Conservation (phyloP, 768 basidiomycete genomes). For the Phylloporus sp. region DNA sequence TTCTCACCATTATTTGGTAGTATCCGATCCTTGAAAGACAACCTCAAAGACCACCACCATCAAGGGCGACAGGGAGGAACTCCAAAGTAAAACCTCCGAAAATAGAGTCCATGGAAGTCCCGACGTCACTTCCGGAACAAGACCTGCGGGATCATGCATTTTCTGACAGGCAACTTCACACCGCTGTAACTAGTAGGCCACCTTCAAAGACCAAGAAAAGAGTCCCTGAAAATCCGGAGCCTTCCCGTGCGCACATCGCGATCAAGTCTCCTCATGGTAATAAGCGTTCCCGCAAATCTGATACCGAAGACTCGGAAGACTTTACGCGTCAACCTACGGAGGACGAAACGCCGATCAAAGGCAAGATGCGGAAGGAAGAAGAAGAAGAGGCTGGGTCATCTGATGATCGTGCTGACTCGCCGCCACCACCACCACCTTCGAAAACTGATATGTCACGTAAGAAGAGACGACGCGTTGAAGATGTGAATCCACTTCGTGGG, state of each 20-base stretch:
- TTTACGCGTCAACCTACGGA: conserved; percentile 16
- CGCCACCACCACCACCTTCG: conserved; percentile 28
- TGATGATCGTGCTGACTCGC: conserved; percentile 36
- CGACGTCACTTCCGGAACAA: conserved; percentile 60
- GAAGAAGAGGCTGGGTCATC: conserved; percentile 40
- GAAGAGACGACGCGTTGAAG: conserved; percentile 43
- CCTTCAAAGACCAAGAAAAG: conserved; percentile 8
- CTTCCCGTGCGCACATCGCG: conserved; percentile 5
- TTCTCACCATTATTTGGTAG: conserved; percentile 5
- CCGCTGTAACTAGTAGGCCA: not conserved
- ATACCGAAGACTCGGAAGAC: conserved; percentile 24
- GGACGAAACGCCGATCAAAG: conserved; percentile 23
- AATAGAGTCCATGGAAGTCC: conserved; percentile 38
- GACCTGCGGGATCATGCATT: conserved; percentile 29
- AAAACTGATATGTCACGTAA: conserved; percentile 32
- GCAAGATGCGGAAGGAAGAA: conserved; percentile 10
- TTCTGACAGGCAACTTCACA: conserved; percentile 8
- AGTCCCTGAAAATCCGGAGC: not conserved
- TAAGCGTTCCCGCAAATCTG: conserved; percentile 24
- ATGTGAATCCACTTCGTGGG: conserved; percentile 23
- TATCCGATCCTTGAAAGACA: conserved; percentile 1
- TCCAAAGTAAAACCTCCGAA: conserved; percentile 11
- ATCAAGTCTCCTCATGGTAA: conserved; percentile 9
- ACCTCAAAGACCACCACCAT: conserved; percentile 8
- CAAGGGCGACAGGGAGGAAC: conserved; percentile 9